These are phyloP conservation scores for Sphagnum contortum DNA, from an alignment of 225 moss, liverwort and hornwort species.

Conservation along the genomic window DNA sequence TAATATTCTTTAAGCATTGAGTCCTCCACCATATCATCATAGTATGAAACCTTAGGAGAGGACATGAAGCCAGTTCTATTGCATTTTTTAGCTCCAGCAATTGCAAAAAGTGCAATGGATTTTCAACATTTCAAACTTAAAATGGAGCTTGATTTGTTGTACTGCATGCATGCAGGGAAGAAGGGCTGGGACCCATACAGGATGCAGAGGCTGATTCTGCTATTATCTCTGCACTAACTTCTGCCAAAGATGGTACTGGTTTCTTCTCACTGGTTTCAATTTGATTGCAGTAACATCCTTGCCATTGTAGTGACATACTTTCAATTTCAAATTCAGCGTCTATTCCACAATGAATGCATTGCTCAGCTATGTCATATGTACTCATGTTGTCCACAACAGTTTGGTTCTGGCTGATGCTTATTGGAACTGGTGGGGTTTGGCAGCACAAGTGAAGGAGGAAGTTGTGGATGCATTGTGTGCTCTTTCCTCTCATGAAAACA, in stretches of 20 bases:
- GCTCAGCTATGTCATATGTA: too few relatives aligned
- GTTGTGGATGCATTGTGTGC: constrained; percentile 52
- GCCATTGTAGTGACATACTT: background rate
- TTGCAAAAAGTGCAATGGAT: too few relatives aligned
- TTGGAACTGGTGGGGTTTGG: background rate
- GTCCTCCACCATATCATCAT: too few relatives aligned
- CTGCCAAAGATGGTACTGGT: constrained; percentile 30
- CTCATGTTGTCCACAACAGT: background rate
- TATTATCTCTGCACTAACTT: constrained; percentile 35
- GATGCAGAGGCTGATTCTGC: constrained; percentile 40
- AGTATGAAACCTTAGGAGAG: too few relatives aligned
- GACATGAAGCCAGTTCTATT: too few relatives aligned
- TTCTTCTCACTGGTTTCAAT: background rate
- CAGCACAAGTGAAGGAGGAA: constrained; percentile 35
- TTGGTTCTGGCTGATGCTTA: background rate
- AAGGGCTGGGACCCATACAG: constrained; percentile 45
- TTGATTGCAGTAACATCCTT: background rate
- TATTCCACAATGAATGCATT: too few relatives aligned
- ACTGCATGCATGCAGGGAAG: constrained; percentile 19
- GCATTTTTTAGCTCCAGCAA: too few relatives aligned
- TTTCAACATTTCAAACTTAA: background rate
- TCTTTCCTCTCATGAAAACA: constrained; percentile 38
- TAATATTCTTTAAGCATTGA: too few relatives aligned
- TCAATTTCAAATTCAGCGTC: background rate
- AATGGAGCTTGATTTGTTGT: background rate